phyloP scores from a whole-genome alignment of 1,284 basidiomycete genomes.

The Rhodotorula sp. region DNA sequence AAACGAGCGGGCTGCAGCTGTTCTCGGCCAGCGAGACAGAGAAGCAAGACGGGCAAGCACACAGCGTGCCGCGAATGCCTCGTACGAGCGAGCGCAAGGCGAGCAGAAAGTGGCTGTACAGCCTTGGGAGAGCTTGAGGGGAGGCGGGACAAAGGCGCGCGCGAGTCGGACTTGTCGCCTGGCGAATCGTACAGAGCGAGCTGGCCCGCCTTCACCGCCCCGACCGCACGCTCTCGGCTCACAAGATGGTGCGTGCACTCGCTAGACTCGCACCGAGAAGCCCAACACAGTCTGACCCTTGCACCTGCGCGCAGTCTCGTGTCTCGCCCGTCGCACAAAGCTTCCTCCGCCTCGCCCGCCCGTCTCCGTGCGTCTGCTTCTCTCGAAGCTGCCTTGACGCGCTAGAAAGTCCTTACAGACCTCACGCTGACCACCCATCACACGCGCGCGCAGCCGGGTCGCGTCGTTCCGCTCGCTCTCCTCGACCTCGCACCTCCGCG shows the following conservation, averaged over 20 bases:
- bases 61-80: too few relatives aligned
- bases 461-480: constrained; percentile 18
- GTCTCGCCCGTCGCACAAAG: constrained; percentile 1
- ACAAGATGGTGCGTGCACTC: not conserved
- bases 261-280: too few relatives aligned
- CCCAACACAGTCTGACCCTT: not conserved
- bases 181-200: not conserved
- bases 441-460: not conserved
- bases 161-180: not conserved
- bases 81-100: not conserved
- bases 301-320: not conserved
- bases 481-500: constrained; percentile 10
- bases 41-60: not conserved
- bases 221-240: not conserved
- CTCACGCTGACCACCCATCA: not conserved
- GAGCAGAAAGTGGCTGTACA: not conserved
- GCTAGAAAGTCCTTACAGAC: too few relatives aligned
- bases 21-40: not conserved
- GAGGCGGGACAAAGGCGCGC: not conserved
- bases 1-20: not conserved
- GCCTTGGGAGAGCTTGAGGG: not conserved
- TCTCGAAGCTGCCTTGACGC: too few relatives aligned
- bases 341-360: constrained; percentile 3
- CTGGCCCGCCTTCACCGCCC: not conserved
- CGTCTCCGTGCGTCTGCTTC: constrained; percentile 1